Percentiles rank a stretch among this genome's conserved stretches.
Conservation (phyloP, 2,329 filamentous ascomycete species). For the Clathrospora elynae region DNA sequence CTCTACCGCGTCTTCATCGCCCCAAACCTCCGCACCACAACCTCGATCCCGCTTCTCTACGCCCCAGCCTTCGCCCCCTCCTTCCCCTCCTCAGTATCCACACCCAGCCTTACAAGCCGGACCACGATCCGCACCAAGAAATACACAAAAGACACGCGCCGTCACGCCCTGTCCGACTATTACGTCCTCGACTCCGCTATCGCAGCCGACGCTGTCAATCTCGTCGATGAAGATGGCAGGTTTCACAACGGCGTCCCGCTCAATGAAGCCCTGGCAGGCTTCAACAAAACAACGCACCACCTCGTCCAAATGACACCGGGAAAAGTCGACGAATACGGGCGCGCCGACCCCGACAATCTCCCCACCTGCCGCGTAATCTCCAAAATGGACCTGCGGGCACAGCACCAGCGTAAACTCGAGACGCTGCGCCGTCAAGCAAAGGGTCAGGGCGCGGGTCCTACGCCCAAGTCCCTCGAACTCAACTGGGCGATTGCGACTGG, state of each 20-base stretch:
- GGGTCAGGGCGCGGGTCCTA: conserved; percentile 21
- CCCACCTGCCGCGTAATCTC: conserved; percentile 75
- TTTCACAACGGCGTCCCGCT: conserved; percentile 44
- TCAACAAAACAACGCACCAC: conserved; percentile 58
- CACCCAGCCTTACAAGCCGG: conserved; percentile 13
- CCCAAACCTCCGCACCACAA: conserved; percentile 36
- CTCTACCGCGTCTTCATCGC: conserved; percentile 54
- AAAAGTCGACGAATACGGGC: conserved; percentile 26
- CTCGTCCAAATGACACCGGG: conserved; percentile 56
- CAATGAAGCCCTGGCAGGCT: conserved; percentile 47
- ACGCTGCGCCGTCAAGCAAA: conserved; percentile 51
- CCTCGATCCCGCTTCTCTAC: conserved; percentile 25
- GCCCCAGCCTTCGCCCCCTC: conserved; percentile 25
- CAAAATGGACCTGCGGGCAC: conserved; percentile 56
- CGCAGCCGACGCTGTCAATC: conserved; percentile 48
- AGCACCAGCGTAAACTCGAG: conserved; percentile 55
- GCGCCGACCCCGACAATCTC: conserved; percentile 48
- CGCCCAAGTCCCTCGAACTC: conserved; percentile 79
- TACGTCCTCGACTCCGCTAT: conserved; percentile 58
- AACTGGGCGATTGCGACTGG: conserved; percentile 83
- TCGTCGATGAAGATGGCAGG: conserved; percentile 50
- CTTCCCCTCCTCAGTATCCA: conserved; percentile 10
- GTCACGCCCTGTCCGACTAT: conserved; percentile 47
- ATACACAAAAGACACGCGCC: conserved; percentile 38
- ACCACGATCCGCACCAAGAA: conserved; percentile 26